Conservation (phyloP, 2,329 filamentous ascomycete genomes). For the Elsinoe ampelina region DNA sequence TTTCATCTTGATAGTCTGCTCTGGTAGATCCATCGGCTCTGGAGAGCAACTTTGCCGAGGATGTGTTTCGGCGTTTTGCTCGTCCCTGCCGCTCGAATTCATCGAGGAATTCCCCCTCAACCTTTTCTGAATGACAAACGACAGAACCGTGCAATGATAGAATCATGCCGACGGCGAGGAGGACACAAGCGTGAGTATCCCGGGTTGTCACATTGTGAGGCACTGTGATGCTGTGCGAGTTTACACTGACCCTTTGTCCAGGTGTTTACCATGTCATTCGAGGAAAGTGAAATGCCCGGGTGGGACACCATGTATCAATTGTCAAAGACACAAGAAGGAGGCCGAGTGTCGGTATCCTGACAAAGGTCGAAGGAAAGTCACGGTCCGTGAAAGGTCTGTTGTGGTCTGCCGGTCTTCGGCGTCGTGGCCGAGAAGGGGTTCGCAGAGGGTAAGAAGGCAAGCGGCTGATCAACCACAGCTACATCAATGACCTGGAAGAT, state of each 20-base stretch:
- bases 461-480: constrained; percentile 15
- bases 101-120: too few species aligned
- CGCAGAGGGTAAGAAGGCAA: not conserved
- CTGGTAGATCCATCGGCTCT: too few species aligned
- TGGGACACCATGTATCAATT: constrained; percentile 26
- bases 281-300: constrained; percentile 30
- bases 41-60: too few species aligned
- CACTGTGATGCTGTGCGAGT: too few species aligned
- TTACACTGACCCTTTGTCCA: not conserved
- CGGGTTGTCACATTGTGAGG: too few species aligned
- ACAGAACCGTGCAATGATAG: too few species aligned
- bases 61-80: too few species aligned
- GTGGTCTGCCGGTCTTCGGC: not conserved
- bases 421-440: not conserved
- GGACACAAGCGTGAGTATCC: too few species aligned
- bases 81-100: too few species aligned
- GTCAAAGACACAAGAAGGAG: constrained; percentile 18
- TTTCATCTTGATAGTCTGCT: too few species aligned
- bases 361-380: constrained; percentile 24
- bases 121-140: too few species aligned
- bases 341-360: constrained; percentile 23
- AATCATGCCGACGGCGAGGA: too few species aligned
- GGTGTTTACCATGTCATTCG: constrained; percentile 15
- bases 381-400: constrained; percentile 23
- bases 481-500: constrained; percentile 24